Percentiles rank a stretch among this genome's conserved stretches.
phyloP scores from a whole-genome alignment of 2,329 filamentous ascomycete genomes.

The Alternaria triticina region DNA sequence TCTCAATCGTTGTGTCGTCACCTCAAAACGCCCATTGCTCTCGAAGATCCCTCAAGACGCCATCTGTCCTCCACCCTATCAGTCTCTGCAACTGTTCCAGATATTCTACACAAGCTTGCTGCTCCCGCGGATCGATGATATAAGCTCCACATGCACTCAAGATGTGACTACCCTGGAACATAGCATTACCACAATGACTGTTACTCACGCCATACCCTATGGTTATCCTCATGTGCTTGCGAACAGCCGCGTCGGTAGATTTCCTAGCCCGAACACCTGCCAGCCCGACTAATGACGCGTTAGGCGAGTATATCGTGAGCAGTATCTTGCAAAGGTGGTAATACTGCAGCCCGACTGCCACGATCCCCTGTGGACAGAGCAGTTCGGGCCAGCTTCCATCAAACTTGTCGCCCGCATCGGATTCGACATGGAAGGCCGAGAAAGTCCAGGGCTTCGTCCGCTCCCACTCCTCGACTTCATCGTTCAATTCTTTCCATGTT shows the following conservation, averaged over 20 bases:
- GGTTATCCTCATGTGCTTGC: constrained; percentile 36
- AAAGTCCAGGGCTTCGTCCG: constrained; percentile 41
- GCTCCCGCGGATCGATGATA: constrained; percentile 31
- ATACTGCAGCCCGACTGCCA: constrained; percentile 39
- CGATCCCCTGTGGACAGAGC: constrained; percentile 30
- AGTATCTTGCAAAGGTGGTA: constrained; percentile 42
- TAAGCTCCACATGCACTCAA: constrained; percentile 39
- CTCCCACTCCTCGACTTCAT: constrained; percentile 42
- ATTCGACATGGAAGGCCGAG: constrained; percentile 27
- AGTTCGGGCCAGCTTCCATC: constrained; percentile 31
- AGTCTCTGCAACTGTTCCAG: constrained; percentile 25
- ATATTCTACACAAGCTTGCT: constrained; percentile 38
- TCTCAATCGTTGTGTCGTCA: neutral
- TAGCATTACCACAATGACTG: constrained; percentile 35
- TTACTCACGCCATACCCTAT: constrained; percentile 41
- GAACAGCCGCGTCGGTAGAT: constrained; percentile 32
- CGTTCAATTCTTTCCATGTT: constrained; percentile 36
- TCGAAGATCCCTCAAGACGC: constrained; percentile 28
- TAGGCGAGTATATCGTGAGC: constrained; percentile 37
- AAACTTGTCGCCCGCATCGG: constrained; percentile 30
- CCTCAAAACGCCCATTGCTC: constrained; percentile 29
- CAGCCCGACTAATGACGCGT: constrained; percentile 32
- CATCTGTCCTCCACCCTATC: constrained; percentile 39
- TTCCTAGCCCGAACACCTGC: constrained; percentile 35
- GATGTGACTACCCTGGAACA: constrained; percentile 42